Base-by-base conservation (phyloP, 129 eudicot genomes). In the Saposhnikovia divaricata region DNA sequence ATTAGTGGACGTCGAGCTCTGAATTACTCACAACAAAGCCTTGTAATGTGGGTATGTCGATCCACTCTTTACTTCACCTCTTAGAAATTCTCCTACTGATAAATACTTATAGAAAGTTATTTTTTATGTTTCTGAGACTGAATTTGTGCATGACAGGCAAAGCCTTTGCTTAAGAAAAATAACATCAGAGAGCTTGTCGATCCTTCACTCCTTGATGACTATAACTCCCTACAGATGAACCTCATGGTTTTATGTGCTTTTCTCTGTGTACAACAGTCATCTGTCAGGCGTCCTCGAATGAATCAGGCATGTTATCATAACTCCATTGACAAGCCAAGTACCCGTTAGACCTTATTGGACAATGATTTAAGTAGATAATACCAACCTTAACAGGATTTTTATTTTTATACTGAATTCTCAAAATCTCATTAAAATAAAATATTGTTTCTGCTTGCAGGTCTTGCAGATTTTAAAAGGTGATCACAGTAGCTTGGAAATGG, bases 1-100 rank as follows among this genome's bases (percentile, higher is more conserved):
- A 90, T 94, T 53, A 91, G 92, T 25, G 97, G 97, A 39, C 93
- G 97, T 45, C 84, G 91, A 71, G 97, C 98, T 11, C 86, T 94
- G 16, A 96, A 94, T 84, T 91, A 87, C 84, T 94, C 97, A 1
- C 93, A 87, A 51, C 93, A 94, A 65, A 94, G 98, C 86, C 98
- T 94, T 68, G 98, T 92, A 76, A 77, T 94, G 84, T 94, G 98
- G 98, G 98, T 94, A 90, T 28, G 87, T 40, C 69, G 34, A 59
- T 59, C 4, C 28, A n/a, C 28, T 59, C 31, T 59, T 7, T 8
- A 18, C 55, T 3, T 10, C 1, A 8, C 39, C 7, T 9, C 66
- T 14, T 15, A 61, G 15, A 4, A 19, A 40, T 51, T 53, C 18
- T 6, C n/a, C 23, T 77, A 57, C 39, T 23, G 6, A 37, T 48